Base-by-base conservation (phyloP, 2,329 filamentous ascomycete species). In the Ceratocystis variospora region DNA sequence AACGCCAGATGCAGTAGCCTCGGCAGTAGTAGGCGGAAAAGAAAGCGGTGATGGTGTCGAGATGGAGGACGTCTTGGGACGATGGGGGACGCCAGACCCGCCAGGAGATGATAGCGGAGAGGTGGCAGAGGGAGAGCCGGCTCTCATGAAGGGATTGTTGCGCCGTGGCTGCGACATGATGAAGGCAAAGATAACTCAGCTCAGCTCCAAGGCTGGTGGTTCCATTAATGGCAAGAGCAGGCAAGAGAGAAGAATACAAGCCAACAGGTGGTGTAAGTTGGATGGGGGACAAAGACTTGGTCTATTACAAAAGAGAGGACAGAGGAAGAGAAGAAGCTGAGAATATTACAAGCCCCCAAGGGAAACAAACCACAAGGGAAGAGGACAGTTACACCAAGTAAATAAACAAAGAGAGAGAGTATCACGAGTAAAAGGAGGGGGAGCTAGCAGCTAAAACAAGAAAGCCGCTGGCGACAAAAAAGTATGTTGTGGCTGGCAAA, bases 31-130 rank as follows among this genome's bases (percentile, higher is more conserved):
- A 68, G 78, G 69, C 17, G 73, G 69, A 69, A 72, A 70, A 70
- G 79, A 70, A 69, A 78, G 70, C 72, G 77, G 70, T n/a, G 77
- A 75, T 5, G 85, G 79, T n/a, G 86, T 82, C 55, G 85, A 79
- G 72, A 91, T 83, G 67, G 92, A 79, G 67, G 85, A 83, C 2
- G 91, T 96, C 73, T 90, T 92, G 8, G 90, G 89, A 70, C 90
- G 77, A 69, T 79, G 78, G 65, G 76, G 72, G 48, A 75, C 74
- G 61, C 75, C 53, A 28, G 53, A 57, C 8, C 50, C 50, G 25
- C 48, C 77, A 45, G 84, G 80, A 31, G 64, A 50, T 12, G 63
- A 48, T 4, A 57, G 44, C 61, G 63, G 50, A 61, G 64, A 45
- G 28, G 50, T 50, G 61, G 67, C 62, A n/a, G 59, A 28, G n/a